Evolutionary conservation across 495 filamentous ascomycete genomes (phyloP), one percentile per base, ranked within the genome.

Genomic region (Penicillium cataractarum): DNA sequence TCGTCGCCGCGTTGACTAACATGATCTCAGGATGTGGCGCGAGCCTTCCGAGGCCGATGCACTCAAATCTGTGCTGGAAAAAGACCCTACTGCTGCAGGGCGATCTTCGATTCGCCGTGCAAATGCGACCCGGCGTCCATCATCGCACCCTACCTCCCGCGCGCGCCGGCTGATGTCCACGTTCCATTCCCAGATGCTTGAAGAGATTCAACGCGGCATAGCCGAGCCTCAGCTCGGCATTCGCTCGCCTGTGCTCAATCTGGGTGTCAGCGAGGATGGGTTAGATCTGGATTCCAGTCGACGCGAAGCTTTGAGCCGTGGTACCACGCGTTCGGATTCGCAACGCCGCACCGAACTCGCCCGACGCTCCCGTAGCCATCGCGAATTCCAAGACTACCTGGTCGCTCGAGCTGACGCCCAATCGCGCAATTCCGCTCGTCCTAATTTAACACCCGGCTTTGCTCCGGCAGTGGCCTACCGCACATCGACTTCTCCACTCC

Each of bases 41-140:
- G 82, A 86, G 66, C 83, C 85, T 60, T 70, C 76, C 35, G 66
- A 71, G 46, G 56, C 69, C 29, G 80, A 82, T 56, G 84, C 82
- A 17, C 71, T 81, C 60, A 86, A 87, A 67, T 85, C 87, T 66
- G 75, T 81, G 51, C 66, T 76, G 61, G 87, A 88, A 61, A 77
- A 81, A 44, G 82, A 88, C 54, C 69, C 78, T 21, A 82, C 88
- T 49, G 84, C 88, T 44, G 78, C 80, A 60, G 78, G 85, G 64
- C 89, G 92, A 68, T 93, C 91, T 26, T 71, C 87, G 7, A 96
- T 96, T 64, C 87, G 91, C 58, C 85, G 88, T 67, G 77, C 81
- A 68, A 62, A 75, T 60, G 73, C 74, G 54, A 67, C 80, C 58
- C 82, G 82, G 15, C 74, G 75, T 39, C 63, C 71, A 22, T 72